phyloP scores from a whole-genome alignment of 352 stramenopile genomes.

The Lagenidium giganteum region DNA sequence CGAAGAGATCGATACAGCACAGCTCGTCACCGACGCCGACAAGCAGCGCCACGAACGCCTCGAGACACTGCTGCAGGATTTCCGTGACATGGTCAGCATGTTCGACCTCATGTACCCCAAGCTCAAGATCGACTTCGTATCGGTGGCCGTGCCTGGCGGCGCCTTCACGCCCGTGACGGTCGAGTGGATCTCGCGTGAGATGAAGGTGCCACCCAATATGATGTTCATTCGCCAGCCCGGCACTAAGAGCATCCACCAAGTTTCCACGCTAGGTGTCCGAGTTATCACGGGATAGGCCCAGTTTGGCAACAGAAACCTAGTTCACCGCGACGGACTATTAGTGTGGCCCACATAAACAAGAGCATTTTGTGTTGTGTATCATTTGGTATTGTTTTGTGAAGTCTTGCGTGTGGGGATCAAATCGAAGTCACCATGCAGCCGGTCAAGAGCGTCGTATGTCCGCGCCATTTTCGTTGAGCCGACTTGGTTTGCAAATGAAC shows the following conservation, averaged over 20 bases:
- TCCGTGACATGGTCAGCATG: constrained; percentile 69
- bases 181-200: constrained; percentile 74
- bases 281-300: constrained; percentile 73
- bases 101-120: constrained; percentile 92
- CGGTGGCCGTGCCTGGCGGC: constrained; percentile 44
- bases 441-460: constrained; percentile 47
- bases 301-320: neutral
- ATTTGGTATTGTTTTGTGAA: neutral
- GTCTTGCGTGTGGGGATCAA: no score
- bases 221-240: constrained; percentile 93
- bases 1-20: constrained; percentile 33
- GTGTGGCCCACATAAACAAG: constrained; percentile 4
- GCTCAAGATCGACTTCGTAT: constrained; percentile 87
- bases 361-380: constrained; percentile 16
- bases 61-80: constrained; percentile 43
- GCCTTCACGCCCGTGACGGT: constrained; percentile 78
- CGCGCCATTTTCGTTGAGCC: neutral
- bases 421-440: constrained; percentile 37
- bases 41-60: constrained; percentile 24
- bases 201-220: constrained; percentile 85
- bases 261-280: constrained; percentile 79
- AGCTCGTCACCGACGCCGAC: constrained; percentile 34
- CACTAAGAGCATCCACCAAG: constrained; percentile 85
- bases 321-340: constrained; percentile 7
- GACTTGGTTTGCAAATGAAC: neutral